Base-by-base conservation (phyloP, 129 eudicot species). In the Arctium lappa region DNA sequence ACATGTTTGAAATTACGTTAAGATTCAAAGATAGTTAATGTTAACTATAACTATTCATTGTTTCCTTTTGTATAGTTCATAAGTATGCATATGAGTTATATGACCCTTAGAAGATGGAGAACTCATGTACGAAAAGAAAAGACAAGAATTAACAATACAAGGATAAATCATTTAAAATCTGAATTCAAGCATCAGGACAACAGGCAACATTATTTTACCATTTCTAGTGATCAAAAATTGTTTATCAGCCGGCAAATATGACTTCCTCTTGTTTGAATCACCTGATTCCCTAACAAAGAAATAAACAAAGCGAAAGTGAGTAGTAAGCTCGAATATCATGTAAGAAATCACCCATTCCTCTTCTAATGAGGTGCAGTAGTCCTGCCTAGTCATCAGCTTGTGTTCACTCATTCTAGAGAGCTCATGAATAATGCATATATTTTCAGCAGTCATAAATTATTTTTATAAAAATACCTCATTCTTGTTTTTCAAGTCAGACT, bases 181-280 rank as follows among this genome's bases (percentile, higher is more conserved):
- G 60, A 69, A 82, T 39, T 16, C n/a, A n/a, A 37, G 66, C 16
- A 48, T 69, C 78, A 15, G 31, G 40, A 48, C 69, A 38, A 73
- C 80, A 74, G 76, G 33, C 16, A 9, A 22, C 2, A 6, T 27
- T 66, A 65, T 73, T 34, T 85, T 77, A 95, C 97, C 98, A 66
- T 95, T 95, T 88, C 97, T 88, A 37, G 97, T 95, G 72, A 95
- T 88, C 90, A 95, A 83, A 85, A 95, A 95, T 62, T 95, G 98
- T 80, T 95, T 95, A 22, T 91, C 97, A 74, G 85, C 79, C 3
- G 98, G 98, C 68, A 95, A 85, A 84, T 95, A 92, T 76, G 98
- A 89, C 89, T 90, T 95, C 92, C 98, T 87, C 91, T 90, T 94
- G 92, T 89, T 84, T 68, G 98, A 92, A 85, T 94, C 98, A 72